These are phyloP conservation scores for Lippia alba DNA, from an alignment of 305 asterid species.

Conservation along the genomic window DNA sequence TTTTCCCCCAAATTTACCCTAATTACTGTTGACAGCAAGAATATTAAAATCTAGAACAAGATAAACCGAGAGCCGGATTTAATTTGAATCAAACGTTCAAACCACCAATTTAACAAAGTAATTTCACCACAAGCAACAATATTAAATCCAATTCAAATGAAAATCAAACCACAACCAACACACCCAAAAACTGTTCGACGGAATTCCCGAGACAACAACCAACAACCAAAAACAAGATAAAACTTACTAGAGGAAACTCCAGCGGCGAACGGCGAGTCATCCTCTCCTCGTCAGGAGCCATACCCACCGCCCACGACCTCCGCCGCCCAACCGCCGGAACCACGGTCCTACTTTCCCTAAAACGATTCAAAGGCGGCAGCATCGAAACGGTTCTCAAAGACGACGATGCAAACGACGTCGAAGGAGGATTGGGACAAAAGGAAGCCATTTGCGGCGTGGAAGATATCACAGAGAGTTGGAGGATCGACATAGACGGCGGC, in stretches of 20 bases:
- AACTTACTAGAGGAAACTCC: conserved; percentile 73
- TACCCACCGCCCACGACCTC: conserved; percentile 64
- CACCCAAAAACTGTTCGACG: conserved; percentile 15
- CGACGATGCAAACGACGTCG: conserved; percentile 36
- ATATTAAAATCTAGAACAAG: background rate
- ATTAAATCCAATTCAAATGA: background rate
- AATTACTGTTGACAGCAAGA: background rate
- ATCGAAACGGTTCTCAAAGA: conserved; percentile 20
- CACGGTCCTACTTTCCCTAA: conserved; percentile 4
- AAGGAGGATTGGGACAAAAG: conserved; percentile 25
- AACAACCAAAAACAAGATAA: background rate
- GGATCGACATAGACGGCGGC: conserved; percentile 52
- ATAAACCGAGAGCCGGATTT: background rate
- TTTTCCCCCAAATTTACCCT: background rate
- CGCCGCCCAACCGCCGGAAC: conserved; percentile 40
- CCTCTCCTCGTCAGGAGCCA: conserved; percentile 97
- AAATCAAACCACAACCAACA: background rate
- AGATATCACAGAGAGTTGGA: conserved; percentile 40
- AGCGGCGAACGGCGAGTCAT: conserved; percentile 94
- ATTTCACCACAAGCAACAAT: background rate
- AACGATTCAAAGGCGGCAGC: conserved; percentile 34
- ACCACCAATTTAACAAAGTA: background rate
- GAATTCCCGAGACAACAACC: background rate
- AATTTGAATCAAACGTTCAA: background rate
- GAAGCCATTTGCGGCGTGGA: conserved; percentile 35